A percentile compares a stretch with the other conserved stretches of the same genome.
These are phyloP conservation scores for Takashimella koratensis DNA, from an alignment of 1,284 basidiomycete species.

Conservation along the genomic window DNA sequence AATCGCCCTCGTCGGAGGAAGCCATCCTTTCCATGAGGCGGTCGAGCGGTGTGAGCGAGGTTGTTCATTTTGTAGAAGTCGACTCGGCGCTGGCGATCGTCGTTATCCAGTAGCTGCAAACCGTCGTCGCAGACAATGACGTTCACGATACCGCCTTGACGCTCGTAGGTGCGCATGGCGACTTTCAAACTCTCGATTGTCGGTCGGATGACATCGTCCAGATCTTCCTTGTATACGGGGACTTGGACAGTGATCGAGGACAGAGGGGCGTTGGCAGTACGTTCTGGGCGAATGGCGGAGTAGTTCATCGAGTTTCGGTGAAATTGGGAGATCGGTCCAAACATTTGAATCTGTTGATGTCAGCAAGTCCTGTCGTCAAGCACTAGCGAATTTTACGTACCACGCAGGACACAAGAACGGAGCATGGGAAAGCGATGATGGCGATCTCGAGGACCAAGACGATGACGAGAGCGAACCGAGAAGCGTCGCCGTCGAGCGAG, in stretches of 20 bases:
- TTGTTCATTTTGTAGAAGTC: conserved; percentile 13
- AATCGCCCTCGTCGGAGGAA: conserved; percentile 74
- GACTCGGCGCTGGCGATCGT: conserved; percentile 8
- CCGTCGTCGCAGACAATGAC: conserved; percentile 68
- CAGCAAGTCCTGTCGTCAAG: too few species aligned
- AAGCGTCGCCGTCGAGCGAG: neutral
- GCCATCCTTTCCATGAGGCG: conserved; percentile 58
- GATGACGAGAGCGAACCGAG: conserved; percentile 1
- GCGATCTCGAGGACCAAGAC: neutral
- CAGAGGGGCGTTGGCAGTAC: conserved; percentile 44
- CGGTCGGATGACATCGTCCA: conserved; percentile 49
- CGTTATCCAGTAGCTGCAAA: conserved; percentile 13
- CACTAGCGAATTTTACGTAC: too few species aligned
- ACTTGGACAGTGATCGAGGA: conserved; percentile 73
- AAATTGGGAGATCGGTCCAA: conserved; percentile 54
- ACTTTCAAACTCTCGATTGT: conserved; percentile 72
- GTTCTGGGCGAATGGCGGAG: conserved; percentile 47
- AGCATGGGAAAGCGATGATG: neutral
- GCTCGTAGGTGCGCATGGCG: conserved; percentile 77
- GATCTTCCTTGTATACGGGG: conserved; percentile 73
- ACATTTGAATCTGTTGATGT: conserved; percentile 17
- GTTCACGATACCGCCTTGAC: conserved; percentile 71
- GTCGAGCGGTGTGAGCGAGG: conserved; percentile 75
- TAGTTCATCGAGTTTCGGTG: conserved; percentile 54
- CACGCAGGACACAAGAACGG: neutral